Evolutionary conservation across 169 alveolate genomes (phyloP), one percentile per base, ranked within the genome.

Genomic region (Ichthyophthirius multifiliis): DNA sequence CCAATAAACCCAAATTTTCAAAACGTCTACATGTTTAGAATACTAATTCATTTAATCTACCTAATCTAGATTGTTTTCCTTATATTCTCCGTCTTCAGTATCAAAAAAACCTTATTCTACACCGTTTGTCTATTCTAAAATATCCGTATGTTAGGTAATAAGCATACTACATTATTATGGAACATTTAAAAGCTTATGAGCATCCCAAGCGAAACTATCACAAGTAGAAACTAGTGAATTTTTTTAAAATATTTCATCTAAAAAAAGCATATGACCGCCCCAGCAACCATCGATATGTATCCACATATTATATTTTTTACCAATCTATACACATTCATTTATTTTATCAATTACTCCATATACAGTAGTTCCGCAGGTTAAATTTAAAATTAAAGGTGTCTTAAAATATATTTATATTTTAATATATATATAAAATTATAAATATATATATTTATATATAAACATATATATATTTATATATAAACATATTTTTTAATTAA

Each of bases 231-330:
- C n/a, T n/a, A 71, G 63, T 12, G 5, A 34, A 15, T 46, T 10
- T 13, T 35, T 31, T 10, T 48, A 15, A 20, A 41, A 27, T 18
- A 39, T 18, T 31, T 43, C 43, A 18, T 47, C 75, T 34, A 73
- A 45, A 30, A 76, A 55, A 55, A 82, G 73, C 3, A 83, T 20
- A 37, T 76, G 73, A 30, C 92, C 92, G 15, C 89, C 89, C 55
- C 78, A 76, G 15, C 88, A 82, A 9, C 83, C 86, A 74, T 87
- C 92, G 27, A 82, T 82, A 55, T 87, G 92, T 20, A 83, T 55
- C 74, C 89, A 86, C 18, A 82, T 23, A 37, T 78, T 83, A 79
- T 82, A 87, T 83, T 87, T 87, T 20, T 76, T 5, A 18, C 84
- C 87, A 0, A 87, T 43, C 5, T 87, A 65, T 23, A 79, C 65